Base-by-base conservation (phyloP, 192 early-diverging fungal genomes). In the Coemansia sp. region DNA sequence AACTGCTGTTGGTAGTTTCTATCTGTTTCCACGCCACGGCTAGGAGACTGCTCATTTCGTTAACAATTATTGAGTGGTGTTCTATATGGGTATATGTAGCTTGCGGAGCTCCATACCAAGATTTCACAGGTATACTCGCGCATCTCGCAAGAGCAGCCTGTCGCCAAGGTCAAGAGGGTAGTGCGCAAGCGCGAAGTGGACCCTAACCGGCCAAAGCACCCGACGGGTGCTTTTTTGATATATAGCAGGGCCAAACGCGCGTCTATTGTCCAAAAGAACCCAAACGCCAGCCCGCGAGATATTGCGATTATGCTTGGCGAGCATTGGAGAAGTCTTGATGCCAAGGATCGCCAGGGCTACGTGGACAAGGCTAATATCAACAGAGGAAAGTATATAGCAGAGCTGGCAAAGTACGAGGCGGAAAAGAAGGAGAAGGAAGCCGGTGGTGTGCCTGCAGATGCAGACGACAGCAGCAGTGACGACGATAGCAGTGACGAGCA, bases 191-290 rank as follows among this genome's bases (percentile, higher is more conserved):
- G 4, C 23, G 54, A 32, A 12, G n/a, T 14, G 16, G 77, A 80
- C 47, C 77, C 77, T 8, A 59, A 71, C 44, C 57, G 38, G 7
- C 77, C 77, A 9, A 80, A 80, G 71, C 56, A 61, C 30, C 67
- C 77, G 1, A 5, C 63, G 38, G 64, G 64, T 8, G 53, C 77
- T 24, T 80, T 74, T 49, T 31, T 80, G 9, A 19, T 80, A 52
- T 80, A 64, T 51, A 54, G 58, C 41, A 44, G 14, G 32, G 67
- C 69, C n/a, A 54, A 58, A 41, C 76, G 76, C 21, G 14, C 58
- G 1, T 26, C 28, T 38, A 56, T 71, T 54, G 19, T 18, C 18
- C 25, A 61, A 18, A 51, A 24, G 25, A 30, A 57, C 55, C 66
- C 70, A 16, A 66, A 56, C 6, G 38, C 58, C 27, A 19, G 38